Evolutionary conservation across 1,284 basidiomycete genomes (phyloP).

Genomic region (Phaffia rhodozyma): DNA sequence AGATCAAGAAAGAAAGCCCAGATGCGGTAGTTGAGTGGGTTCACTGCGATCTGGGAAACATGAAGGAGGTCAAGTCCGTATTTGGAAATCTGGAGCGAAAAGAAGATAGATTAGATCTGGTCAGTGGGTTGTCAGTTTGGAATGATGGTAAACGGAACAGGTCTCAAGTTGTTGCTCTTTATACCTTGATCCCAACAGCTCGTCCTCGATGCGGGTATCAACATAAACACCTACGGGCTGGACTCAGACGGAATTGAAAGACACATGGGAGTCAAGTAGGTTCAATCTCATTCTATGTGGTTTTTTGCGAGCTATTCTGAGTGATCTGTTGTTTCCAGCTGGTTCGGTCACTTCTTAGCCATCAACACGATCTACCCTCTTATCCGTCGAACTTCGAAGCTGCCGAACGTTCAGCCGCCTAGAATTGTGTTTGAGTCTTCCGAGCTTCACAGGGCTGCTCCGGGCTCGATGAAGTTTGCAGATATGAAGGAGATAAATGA

Average conservation of each 20-base stretch:
- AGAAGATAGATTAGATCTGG: slow-evolving; percentile 38
- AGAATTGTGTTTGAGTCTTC: slow-evolving; percentile 40
- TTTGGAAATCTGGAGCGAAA: slow-evolving; percentile 32
- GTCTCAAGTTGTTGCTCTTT: too few relatives aligned
- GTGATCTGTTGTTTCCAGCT: slow-evolving; percentile 22
- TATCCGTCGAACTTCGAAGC: slow-evolving; percentile 34
- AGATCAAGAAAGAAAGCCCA: slow-evolving; percentile 32
- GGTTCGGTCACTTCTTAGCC: slow-evolving; percentile 39
- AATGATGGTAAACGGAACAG: too few relatives aligned
- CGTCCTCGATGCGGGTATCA: slow-evolving; percentile 37
- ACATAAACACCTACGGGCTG: slow-evolving; percentile 37
- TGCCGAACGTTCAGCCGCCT: slow-evolving; percentile 26
- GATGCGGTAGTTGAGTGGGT: slow-evolving; percentile 35
- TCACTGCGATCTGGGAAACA: slow-evolving; percentile 37
- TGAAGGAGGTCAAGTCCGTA: slow-evolving; percentile 36
- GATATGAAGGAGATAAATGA: slow-evolving; percentile 37
- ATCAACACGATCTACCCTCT: slow-evolving; percentile 40
- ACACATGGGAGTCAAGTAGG: slow-evolving; percentile 20
- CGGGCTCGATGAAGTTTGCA: slow-evolving; percentile 33
- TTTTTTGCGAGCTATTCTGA: slow-evolving; percentile 13
- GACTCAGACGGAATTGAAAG: slow-evolving; percentile 37
- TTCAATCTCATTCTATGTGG: too few relatives aligned
- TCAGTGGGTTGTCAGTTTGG: slow-evolving; percentile 22
- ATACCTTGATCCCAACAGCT: slow-evolving; percentile 25
- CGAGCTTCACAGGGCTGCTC: slow-evolving; percentile 37